phyloP scores from a whole-genome alignment of 2,329 filamentous ascomycete genomes.

The Aspergillus bombycis region DNA sequence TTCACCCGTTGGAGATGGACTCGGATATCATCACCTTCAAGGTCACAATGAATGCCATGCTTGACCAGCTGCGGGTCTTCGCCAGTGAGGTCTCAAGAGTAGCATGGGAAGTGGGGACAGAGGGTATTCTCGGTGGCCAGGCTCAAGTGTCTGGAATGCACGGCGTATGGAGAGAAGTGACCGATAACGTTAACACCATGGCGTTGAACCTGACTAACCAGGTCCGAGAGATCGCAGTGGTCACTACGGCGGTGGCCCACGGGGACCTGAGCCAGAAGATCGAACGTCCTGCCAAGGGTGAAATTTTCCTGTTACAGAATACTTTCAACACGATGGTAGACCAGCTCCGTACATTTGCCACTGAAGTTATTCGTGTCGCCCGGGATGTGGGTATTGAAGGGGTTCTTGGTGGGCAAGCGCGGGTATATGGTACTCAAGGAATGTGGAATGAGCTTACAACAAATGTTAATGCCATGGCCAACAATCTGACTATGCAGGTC shows the following conservation, averaged over 20 bases:
- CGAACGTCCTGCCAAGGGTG: constrained; percentile 90
- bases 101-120: constrained; percentile 66
- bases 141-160: constrained; percentile 67
- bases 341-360: constrained; percentile 91
- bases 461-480: constrained; percentile 91
- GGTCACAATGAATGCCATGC: constrained; percentile 77
- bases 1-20: constrained; percentile 5
- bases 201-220: constrained; percentile 65
- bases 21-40: constrained; percentile 61
- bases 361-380: constrained; percentile 86
- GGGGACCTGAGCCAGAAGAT: constrained; percentile 97
- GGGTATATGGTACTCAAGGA: constrained; percentile 88
- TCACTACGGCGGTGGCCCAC: constrained; percentile 92
- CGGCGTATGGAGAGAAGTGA: constrained; percentile 69
- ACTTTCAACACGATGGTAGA: constrained; percentile 99
- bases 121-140: constrained; percentile 65
- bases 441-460: constrained; percentile 98
- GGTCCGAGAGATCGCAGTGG: constrained; percentile 88
- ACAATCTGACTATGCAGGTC: constrained; percentile 90
- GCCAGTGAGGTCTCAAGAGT: constrained; percentile 69
- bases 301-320: constrained; percentile 90
- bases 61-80: constrained; percentile 65
- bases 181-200: constrained; percentile 70
- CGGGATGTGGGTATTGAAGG: constrained; percentile 97
- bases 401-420: constrained; percentile 98